A percentile compares a stretch with the other conserved stretches of the same genome.
Evolutionary conservation across 345 rosid species (phyloP).

Genomic region (Psidium guajava): DNA sequence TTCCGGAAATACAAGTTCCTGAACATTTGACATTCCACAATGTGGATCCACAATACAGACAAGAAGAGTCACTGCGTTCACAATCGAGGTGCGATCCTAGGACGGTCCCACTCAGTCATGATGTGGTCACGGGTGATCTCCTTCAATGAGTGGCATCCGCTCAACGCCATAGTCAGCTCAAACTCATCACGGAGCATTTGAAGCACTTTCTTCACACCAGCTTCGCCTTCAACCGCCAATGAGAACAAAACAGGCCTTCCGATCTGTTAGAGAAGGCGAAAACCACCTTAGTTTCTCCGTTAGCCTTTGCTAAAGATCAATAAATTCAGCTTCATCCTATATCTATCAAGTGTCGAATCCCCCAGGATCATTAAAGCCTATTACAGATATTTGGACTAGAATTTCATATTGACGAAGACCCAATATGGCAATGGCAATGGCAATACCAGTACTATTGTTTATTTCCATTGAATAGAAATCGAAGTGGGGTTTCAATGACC

Average conservation of each 20-base stretch:
- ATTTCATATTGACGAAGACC: background rate
- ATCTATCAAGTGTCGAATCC: background rate
- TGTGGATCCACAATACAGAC: background rate
- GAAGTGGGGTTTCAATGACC: background rate
- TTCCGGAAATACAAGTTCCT: background rate
- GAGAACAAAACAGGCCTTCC: slow-evolving; percentile 87
- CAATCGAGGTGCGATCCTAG: slow-evolving; percentile 30
- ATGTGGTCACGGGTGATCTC: slow-evolving; percentile 78
- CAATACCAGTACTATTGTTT: background rate
- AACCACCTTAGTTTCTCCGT: background rate
- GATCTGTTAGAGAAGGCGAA: slow-evolving; percentile 26
- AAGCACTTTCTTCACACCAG: too few relatives aligned
- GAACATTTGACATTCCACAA: background rate
- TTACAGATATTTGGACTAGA: background rate
- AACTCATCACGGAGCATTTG: slow-evolving; percentile 76
- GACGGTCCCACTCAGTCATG: slow-evolving; percentile 58
- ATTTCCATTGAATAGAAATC: background rate
- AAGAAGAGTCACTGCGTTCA: slow-evolving; percentile 1
- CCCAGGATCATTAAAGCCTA: background rate
- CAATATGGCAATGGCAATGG: too few relatives aligned
- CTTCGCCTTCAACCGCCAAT: slow-evolving; percentile 75
- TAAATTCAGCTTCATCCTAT: background rate
- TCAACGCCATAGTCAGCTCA: slow-evolving; percentile 85
- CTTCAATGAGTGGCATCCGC: slow-evolving; percentile 73
- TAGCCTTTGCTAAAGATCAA: background rate